Base-by-base conservation (phyloP, 768 basidiomycete genomes). In the Suillus decipiens region DNA sequence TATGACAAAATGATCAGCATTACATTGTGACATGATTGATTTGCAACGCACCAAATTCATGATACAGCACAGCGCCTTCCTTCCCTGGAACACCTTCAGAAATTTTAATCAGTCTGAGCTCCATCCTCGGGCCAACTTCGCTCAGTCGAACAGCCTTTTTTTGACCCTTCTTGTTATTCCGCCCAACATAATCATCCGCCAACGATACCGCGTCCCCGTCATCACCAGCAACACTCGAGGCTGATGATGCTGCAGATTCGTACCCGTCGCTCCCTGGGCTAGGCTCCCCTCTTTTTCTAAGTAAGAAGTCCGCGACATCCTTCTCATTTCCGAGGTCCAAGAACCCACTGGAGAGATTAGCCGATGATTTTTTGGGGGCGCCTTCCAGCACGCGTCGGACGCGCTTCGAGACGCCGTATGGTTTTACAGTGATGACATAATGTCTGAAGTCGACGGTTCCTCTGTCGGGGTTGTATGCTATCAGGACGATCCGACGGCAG, bases 111-210 rank as follows among this genome's bases (percentile, higher is more conserved):
- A 99, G 78, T 66, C 85, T 84, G 68, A 99, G 78, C 76, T 99
- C 97, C 88, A 99, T 89, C 71, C 97, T 82, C 45, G 97, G 97
- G 1, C 97, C 97, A 50, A 98, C 86, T 77, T 99, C 97, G 60
- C 96, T 92, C 59, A 99, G 79, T 68, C 89, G 83, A 12, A 99
- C 93, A 6, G 97, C 96, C 67, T 93, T 86, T 78, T 90, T 88
- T 72, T 92, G 89, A 0, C 95, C 96, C 73, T 89, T 93, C 74
- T 88, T 90, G 74, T 98, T 99, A 67, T 95, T 96, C 71, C 96
- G 78, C 31, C 96, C 96, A 50, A 97, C 92, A 72, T 99, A 99
- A 73, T 99, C 94, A 64, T 89, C 91, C 34, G 95, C 93, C 55
- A 99, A 79, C 64, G 88, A 86, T 1, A 99, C 87, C 12, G 90